These are phyloP conservation scores for Pichia sp. DNA, from an alignment of 1,139 yeast genomes.

Conservation along the genomic window DNA sequence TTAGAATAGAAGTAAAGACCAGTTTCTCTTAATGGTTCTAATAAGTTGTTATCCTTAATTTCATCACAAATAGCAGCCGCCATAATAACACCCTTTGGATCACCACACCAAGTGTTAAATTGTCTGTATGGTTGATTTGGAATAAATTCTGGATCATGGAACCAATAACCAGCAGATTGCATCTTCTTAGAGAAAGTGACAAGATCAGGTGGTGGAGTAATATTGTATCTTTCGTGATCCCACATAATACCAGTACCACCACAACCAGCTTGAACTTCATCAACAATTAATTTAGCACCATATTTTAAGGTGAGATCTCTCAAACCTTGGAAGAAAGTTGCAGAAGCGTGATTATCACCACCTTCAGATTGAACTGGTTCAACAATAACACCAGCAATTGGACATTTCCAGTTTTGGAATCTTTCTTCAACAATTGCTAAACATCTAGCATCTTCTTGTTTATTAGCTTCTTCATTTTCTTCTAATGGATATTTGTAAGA, in stretches of 20 bases:
- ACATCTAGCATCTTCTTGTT: slow-evolving; percentile 62
- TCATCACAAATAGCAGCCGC: slow-evolving; percentile 67
- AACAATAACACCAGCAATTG: slow-evolving; percentile 69
- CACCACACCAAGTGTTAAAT: slow-evolving; percentile 91
- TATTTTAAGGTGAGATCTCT: slow-evolving; percentile 64
- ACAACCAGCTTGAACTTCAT: slow-evolving; percentile 85
- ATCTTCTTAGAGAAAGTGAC: slow-evolving; percentile 82
- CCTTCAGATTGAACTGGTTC: slow-evolving; percentile 88
- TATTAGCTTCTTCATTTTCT: slow-evolving; percentile 47
- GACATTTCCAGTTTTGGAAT: slow-evolving; percentile 51
- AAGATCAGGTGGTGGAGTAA: slow-evolving; percentile 69
- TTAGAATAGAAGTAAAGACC: slow-evolving; percentile 57
- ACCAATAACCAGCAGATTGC: slow-evolving; percentile 82
- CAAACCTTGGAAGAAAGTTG: slow-evolving; percentile 69
- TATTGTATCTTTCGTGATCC: slow-evolving; percentile 81
- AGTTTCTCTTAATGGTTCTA: slow-evolving; percentile 47
- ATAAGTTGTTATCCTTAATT: slow-evolving; percentile 53
- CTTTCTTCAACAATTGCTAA: slow-evolving; percentile 51
- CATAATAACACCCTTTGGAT: slow-evolving; percentile 70
- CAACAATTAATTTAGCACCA: slow-evolving; percentile 66
- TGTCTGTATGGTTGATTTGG: slow-evolving; percentile 75
- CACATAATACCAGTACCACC: slow-evolving; percentile 82
- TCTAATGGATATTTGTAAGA: slow-evolving; percentile 67
- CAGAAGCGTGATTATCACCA: slow-evolving; percentile 80
- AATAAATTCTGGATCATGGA: slow-evolving; percentile 60